phyloP scores from a whole-genome alignment of 192 early-diverging fungal species.

The Backusella tuberculispora region DNA sequence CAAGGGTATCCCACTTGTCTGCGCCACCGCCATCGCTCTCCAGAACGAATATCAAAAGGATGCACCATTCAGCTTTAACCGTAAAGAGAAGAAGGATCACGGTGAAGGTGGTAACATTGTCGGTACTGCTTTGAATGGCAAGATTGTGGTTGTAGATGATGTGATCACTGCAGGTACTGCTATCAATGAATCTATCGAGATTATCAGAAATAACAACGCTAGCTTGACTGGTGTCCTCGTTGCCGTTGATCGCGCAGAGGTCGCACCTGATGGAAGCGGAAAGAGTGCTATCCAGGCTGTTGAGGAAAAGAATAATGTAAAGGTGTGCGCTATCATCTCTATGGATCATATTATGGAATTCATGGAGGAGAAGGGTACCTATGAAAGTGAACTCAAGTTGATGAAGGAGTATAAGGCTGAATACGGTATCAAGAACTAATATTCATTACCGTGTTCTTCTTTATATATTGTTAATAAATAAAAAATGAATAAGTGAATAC shows the following conservation, averaged over 20 bases:
- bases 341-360: conserved; percentile 90
- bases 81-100: conserved; percentile 99
- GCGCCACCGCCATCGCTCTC: conserved; percentile 81
- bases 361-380: conserved; percentile 71
- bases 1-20: conserved; percentile 96
- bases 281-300: conserved; percentile 94
- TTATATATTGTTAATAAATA: conserved; percentile 4
- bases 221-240: conserved; percentile 85
- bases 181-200: conserved; percentile 87
- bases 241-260: conserved; percentile 92
- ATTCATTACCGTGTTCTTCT: too few species aligned
- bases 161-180: conserved; percentile 99
- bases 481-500: not conserved
- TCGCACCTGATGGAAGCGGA: conserved; percentile 64
- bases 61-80: conserved; percentile 92
- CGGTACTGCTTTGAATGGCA: conserved; percentile 78
- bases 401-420: conserved; percentile 83
- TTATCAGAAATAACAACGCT: conserved; percentile 78
- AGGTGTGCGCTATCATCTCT: conserved; percentile 86
- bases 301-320: conserved; percentile 74
- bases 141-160: conserved; percentile 91
- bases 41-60: conserved; percentile 57
- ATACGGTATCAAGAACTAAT: conserved; percentile 75
- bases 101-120: conserved; percentile 98
- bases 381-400: conserved; percentile 60